phyloP scores from a whole-genome alignment of 805 yeast species.

The Candida vartiovaarae region DNA sequence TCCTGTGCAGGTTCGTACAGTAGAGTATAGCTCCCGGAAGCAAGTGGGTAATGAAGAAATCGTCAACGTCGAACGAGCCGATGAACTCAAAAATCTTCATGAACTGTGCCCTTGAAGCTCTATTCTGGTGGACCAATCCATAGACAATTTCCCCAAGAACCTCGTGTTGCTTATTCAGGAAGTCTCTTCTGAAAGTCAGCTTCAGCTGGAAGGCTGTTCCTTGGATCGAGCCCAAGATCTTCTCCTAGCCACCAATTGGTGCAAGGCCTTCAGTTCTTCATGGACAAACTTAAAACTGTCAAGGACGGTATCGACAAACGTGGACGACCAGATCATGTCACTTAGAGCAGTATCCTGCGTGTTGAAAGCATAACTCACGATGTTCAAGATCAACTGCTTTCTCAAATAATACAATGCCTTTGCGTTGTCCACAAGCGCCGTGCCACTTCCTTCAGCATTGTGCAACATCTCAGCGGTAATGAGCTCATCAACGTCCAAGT shows the following conservation, averaged over 20 bases:
- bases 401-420: constrained; percentile 62
- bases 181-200: constrained; percentile 53
- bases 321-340: constrained; percentile 14
- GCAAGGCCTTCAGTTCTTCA: constrained; percentile 44
- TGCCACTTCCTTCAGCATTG: constrained; percentile 39
- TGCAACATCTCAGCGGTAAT: constrained; percentile 64
- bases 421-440: constrained; percentile 51
- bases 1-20: constrained; percentile 30
- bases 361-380: constrained; percentile 37
- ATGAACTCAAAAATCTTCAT: constrained; percentile 38
- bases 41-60: constrained; percentile 55
- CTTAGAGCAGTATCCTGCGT: constrained; percentile 22
- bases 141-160: constrained; percentile 56
- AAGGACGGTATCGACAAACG: constrained; percentile 37
- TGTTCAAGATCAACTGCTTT: constrained; percentile 66
- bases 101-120: constrained; percentile 30
- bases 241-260: constrained; percentile 44
- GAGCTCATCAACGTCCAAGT: constrained; percentile 70
- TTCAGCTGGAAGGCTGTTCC: constrained; percentile 38
- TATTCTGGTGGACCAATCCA: constrained; percentile 38
- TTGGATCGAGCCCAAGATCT: constrained; percentile 45
- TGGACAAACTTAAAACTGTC: constrained; percentile 55
- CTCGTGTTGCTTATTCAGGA: constrained; percentile 63
- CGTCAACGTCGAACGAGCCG: constrained; percentile 47
- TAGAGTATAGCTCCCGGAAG: constrained; percentile 51